Conservation (phyloP, 345 rosid genomes). For the Citrus inodora region DNA sequence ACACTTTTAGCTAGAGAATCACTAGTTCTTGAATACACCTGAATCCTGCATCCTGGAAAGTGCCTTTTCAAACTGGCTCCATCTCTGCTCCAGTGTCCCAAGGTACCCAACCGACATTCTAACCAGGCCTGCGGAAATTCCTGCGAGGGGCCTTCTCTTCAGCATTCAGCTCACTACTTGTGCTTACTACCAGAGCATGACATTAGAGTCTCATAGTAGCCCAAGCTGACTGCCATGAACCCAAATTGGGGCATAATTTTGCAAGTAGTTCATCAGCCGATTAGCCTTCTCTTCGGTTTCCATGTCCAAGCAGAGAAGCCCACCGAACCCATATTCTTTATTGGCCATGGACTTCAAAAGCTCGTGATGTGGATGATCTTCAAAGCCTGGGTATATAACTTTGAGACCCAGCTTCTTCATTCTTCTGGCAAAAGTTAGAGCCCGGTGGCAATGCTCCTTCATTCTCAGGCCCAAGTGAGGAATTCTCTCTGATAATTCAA, state of each 20-base stretch:
- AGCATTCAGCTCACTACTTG: conserved; percentile 72
- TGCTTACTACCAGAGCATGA: conserved; percentile 95
- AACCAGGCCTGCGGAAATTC: conserved; percentile 86
- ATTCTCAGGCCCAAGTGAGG: conserved; percentile 84
- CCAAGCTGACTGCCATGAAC: conserved; percentile 96
- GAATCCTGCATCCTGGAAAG: conserved; percentile 49
- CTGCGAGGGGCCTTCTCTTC: conserved; percentile 75
- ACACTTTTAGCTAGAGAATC: background rate
- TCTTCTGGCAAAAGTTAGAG: conserved; percentile 57
- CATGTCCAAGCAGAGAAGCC: conserved; percentile 77
- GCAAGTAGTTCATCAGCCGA: conserved; percentile 69
- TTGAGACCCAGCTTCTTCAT: conserved; percentile 71
- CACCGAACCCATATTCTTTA: conserved; percentile 81
- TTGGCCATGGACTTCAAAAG: conserved; percentile 59
- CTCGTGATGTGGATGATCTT: conserved; percentile 72
- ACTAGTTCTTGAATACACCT: conserved; percentile 20
- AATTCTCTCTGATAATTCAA: conserved; percentile 77
- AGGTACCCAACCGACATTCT: conserved; percentile 86
- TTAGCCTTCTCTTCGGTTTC: conserved; percentile 83
- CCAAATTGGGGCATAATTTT: conserved; percentile 69
- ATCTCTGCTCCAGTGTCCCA: conserved; percentile 89
- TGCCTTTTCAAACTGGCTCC: conserved; percentile 87
- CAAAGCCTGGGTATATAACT: conserved; percentile 84
- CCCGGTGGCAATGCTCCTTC: conserved; percentile 83
- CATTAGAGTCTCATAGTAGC: conserved; percentile 91